phyloP scores from a whole-genome alignment of 495 filamentous ascomycete genomes.

The Aspergillus affinis region DNA sequence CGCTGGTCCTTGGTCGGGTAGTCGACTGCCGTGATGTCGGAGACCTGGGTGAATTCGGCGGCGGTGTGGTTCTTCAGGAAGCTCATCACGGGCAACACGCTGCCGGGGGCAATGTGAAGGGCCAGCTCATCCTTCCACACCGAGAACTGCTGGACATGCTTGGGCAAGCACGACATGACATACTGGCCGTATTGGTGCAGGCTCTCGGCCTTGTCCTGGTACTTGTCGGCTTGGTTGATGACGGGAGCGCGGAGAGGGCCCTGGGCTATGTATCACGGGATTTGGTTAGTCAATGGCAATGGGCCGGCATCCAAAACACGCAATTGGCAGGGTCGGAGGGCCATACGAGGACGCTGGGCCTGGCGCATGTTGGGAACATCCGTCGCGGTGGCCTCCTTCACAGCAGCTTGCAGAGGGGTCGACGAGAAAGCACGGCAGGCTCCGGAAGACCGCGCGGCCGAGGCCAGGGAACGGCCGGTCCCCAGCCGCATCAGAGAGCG shows the following conservation, averaged over 20 bases:
- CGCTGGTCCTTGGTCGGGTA: conserved; percentile 91
- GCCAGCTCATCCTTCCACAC: conserved; percentile 99
- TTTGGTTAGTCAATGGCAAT: conserved; percentile 25
- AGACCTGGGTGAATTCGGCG: conserved; percentile 92
- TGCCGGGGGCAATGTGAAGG: conserved; percentile 85
- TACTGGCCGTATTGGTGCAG: conserved; percentile 95
- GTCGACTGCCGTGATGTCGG: conserved; percentile 90
- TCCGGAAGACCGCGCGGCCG: conserved; percentile 56
- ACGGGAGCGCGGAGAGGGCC: conserved; percentile 72
- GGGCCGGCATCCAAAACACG: background rate
- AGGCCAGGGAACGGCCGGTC: conserved; percentile 59
- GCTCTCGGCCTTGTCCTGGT: conserved; percentile 74
- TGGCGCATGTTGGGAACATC: conserved; percentile 66
- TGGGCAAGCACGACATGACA: conserved; percentile 92
- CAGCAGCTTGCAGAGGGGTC: conserved; percentile 54
- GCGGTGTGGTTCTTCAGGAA: conserved; percentile 98
- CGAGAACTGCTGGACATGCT: conserved; percentile 98
- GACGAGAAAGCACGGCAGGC: conserved; percentile 55
- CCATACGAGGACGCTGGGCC: conserved; percentile 62
- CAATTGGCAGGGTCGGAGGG: conserved; percentile 5
- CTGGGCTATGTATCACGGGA: conserved; percentile 36
- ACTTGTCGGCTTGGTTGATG: conserved; percentile 92
- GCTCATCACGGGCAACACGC: conserved; percentile 84
- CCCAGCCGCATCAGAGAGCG: conserved; percentile 68
- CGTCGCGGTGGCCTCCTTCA: conserved; percentile 46